phyloP scores from a whole-genome alignment of 352 stramenopile genomes.

The Phytophthora boehmeriae region DNA sequence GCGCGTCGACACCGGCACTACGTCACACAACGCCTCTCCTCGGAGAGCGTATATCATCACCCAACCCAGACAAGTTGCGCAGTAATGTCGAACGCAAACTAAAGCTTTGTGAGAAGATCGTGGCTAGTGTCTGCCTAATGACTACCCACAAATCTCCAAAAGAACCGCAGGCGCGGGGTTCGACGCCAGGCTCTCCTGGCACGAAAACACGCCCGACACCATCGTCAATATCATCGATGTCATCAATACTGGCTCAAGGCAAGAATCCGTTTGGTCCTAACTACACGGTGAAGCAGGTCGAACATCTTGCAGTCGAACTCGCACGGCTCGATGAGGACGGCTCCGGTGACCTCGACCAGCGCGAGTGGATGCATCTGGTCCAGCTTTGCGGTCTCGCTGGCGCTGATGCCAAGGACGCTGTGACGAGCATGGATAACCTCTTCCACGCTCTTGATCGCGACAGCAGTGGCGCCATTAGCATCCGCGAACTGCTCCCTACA shows the following conservation, averaged over 20 bases:
- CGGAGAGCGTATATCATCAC: not conserved
- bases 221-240: not conserved
- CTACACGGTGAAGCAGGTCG: conserved; percentile 63
- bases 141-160: conserved; percentile 21
- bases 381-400: conserved; percentile 32
- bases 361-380: conserved; percentile 60
- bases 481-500: conserved; percentile 54
- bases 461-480: conserved; percentile 55
- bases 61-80: conserved; percentile 20
- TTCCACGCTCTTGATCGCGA: conserved; percentile 60
- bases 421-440: conserved; percentile 43
- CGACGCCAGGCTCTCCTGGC: conserved; percentile 12
- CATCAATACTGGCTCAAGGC: conserved; percentile 6
- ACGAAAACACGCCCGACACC: conserved; percentile 6
- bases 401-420: conserved; percentile 20
- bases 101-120: conserved; percentile 55
- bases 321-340: conserved; percentile 62
- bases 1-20: conserved; percentile 30
- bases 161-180: conserved; percentile 10
- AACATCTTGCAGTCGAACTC: conserved; percentile 57
- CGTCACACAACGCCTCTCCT: not conserved
- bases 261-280: conserved; percentile 61
- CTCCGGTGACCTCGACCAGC: conserved; percentile 57
- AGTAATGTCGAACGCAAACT: conserved; percentile 69
- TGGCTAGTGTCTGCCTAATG: conserved; percentile 28